Conservation (phyloP, 176 grass and related monocot genomes). For the Oropetium thomaeum region DNA sequence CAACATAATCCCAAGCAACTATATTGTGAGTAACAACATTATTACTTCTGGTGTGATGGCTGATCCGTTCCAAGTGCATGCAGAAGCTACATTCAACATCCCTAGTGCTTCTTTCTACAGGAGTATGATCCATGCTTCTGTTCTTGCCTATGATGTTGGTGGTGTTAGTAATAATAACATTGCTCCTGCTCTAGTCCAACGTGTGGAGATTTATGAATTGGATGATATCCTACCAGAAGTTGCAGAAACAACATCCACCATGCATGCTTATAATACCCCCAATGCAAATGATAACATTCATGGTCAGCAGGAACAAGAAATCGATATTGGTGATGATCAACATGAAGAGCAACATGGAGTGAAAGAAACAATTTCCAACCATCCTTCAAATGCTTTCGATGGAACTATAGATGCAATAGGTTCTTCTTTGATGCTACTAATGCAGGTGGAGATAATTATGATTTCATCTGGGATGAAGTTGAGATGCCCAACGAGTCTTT, state of each 20-base stretch:
- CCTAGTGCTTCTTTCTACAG: background rate
- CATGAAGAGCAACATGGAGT: background rate
- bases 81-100: background rate
- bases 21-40: background rate
- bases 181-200: background rate
- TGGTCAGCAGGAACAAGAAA: background rate
- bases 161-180: background rate
- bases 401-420: background rate
- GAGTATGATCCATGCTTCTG: background rate
- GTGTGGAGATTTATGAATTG: background rate
- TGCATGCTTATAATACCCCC: background rate
- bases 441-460: background rate
- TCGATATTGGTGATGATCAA: background rate
- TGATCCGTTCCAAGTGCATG: background rate
- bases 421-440: background rate
- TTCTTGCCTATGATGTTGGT: background rate
- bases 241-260: background rate
- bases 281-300: background rate
- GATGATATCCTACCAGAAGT: background rate
- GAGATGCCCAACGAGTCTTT: background rate
- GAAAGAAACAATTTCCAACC: background rate
- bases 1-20: too few relatives aligned
- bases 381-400: background rate
- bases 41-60: background rate
- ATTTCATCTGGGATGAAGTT: background rate